Conservation (phyloP, 768 basidiomycete species). For the Leccinellum luteum region DNA sequence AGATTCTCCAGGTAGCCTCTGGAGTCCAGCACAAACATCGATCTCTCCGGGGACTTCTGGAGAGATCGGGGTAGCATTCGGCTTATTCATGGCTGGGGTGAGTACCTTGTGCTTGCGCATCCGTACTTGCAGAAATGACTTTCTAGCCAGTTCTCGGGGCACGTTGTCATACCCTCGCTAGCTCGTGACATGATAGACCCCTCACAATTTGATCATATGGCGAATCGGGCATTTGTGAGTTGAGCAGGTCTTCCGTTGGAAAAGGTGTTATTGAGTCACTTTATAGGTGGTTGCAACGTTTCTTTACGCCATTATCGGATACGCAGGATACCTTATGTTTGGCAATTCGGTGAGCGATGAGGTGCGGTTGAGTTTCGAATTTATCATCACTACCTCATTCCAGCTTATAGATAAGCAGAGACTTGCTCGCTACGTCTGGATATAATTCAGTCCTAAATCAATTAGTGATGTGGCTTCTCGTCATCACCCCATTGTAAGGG, state of each 20-base stretch:
- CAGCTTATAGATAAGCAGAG: constrained; percentile 66
- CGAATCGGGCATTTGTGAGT: constrained; percentile 83
- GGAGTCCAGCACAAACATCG: constrained; percentile 69
- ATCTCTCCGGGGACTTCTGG: constrained; percentile 48
- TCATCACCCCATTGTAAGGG: constrained; percentile 67
- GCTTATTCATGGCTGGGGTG: constrained; percentile 91
- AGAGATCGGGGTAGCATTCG: constrained; percentile 77
- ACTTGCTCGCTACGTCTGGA: constrained; percentile 69
- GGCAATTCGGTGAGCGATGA: constrained; percentile 77
- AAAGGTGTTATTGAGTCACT: not conserved
- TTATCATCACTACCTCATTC: not conserved
- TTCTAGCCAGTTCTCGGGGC: constrained; percentile 71
- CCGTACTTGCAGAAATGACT: not conserved
- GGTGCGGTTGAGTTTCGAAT: constrained; percentile 39
- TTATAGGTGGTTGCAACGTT: constrained; percentile 58
- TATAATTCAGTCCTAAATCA: constrained; percentile 72
- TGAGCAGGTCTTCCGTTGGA: not conserved
- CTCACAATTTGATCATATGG: constrained; percentile 73
- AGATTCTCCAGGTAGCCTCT: constrained; percentile 76
- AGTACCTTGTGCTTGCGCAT: constrained; percentile 19
- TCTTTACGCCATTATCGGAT: constrained; percentile 67
- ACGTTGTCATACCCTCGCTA: constrained; percentile 87
- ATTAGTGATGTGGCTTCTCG: constrained; percentile 83
- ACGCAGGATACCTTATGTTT: constrained; percentile 90
- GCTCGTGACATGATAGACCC: constrained; percentile 90